Conservation (phyloP, 1,284 basidiomycete genomes). For the Sanghuangporus sanghuang region DNA sequence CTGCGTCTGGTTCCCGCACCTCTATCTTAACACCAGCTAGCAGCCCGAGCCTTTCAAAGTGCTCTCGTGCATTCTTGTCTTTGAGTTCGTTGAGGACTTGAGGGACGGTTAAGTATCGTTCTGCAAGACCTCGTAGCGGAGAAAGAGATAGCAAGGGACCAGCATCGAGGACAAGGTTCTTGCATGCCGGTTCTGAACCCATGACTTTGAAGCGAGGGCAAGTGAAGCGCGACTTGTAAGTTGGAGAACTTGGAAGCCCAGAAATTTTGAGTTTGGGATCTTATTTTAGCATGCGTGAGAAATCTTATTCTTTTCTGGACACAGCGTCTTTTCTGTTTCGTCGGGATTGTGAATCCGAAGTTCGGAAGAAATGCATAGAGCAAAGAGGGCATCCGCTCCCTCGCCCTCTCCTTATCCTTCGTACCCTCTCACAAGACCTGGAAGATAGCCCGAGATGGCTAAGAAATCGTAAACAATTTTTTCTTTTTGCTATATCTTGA, state of each 20-base stretch:
- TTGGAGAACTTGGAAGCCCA: neutral
- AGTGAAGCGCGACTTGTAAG: neutral
- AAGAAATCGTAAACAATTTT: conserved; percentile 33
- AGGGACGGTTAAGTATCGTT: conserved; percentile 81
- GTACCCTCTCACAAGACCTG: neutral
- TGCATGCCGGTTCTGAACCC: conserved; percentile 45
- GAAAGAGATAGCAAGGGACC: conserved; percentile 85
- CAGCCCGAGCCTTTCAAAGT: conserved; percentile 73
- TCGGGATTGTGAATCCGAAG: neutral
- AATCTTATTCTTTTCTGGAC: neutral
- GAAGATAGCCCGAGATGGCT: conserved; percentile 28
- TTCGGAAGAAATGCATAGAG: conserved; percentile 13
- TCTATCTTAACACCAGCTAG: conserved; percentile 72
- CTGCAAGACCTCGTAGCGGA: conserved; percentile 79
- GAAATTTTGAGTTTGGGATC: conserved; percentile 2
- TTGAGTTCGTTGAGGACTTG: conserved; percentile 87
- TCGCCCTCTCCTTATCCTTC: neutral
- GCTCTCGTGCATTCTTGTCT: conserved; percentile 81
- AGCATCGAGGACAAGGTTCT: conserved; percentile 85
- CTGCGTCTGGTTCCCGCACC: conserved; percentile 68
- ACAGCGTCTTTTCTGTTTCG: neutral
- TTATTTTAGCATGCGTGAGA: conserved; percentile 9
- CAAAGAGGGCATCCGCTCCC: neutral
- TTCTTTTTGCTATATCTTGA: neutral
- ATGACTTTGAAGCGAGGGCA: neutral